Base-by-base conservation (phyloP, 2,329 filamentous ascomycete genomes). In the Lanzia echinophila region DNA sequence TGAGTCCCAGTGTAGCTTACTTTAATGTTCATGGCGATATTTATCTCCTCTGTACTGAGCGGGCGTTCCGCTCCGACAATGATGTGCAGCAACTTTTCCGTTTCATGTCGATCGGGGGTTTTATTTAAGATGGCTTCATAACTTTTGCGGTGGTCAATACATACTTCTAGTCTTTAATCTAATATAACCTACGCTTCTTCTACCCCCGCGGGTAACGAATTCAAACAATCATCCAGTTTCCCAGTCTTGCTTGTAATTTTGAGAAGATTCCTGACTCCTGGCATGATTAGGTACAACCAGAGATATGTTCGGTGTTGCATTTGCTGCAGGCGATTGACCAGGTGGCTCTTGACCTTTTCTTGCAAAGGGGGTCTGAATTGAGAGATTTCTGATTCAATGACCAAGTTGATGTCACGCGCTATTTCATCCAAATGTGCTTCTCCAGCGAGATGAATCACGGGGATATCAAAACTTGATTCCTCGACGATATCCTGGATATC, bases 281-380 rank as follows among this genome's bases (percentile, higher is more conserved):
- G 4, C 28, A 53, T 39, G 24, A 54, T 42, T 2, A 56, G 33
- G 28, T 53, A 39, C n/a, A 56, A 20, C 54, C 54, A 56, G 17
- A 50, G 45, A 43, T 56, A 56, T 5, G 54, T 56, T 28, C 45
- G 39, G 19, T 39, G 6, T 20, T 36, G 1, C 15, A 52, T 46
- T 46, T 11, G 11, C 22, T 15, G 41, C 17, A 52, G n/a, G 3
- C 41, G 33, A 4, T 15, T 13, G 4, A 11, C 13, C 4, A 50
- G 8, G 15, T 34, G 12, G 11, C 12, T 10, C 20, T 50, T 50
- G 10, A n/a, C 11, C n/a, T 15, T 13, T 2, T 36, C 19, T 13
- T 4, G 4, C 17, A 45, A 19, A 7, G 13, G n/a, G 17, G 10
- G 17, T 8, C 42, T 20, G 3, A 42, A 17, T 15, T 22, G 47